Evolutionary conservation across 2,329 filamentous ascomycete species (phyloP).

Genomic region (Hymenoscyphus repandus): DNA sequence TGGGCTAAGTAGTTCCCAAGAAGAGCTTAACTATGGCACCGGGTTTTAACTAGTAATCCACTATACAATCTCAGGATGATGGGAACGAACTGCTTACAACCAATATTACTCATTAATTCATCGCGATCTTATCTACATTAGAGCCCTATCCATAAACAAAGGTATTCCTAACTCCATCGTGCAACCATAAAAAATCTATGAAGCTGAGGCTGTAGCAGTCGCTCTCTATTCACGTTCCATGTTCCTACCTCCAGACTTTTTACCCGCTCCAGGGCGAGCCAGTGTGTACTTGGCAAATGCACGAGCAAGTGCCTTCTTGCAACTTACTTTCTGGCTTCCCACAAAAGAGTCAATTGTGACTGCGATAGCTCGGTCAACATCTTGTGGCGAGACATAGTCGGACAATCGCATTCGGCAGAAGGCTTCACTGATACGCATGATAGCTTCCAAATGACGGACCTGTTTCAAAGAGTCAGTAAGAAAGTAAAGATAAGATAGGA

Average conservation of each 20-base stretch:
- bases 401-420: conserved; percentile 99
- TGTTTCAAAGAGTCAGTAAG: conserved; percentile 34
- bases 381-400: conserved; percentile 83
- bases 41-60: no score
- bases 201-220: conserved; percentile 25
- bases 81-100: no score
- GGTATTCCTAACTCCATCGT: conserved; percentile 20
- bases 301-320: conserved; percentile 89
- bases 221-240: conserved; percentile 19
- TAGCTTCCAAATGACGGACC: conserved; percentile 96
- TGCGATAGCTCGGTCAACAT: conserved; percentile 95
- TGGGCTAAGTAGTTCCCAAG: no score
- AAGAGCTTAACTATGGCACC: no score
- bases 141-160: conserved; percentile 14
- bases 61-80: no score
- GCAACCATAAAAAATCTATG: not conserved
- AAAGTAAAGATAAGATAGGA: not conserved
- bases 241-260: conserved; percentile 24
- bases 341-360: conserved; percentile 97
- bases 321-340: conserved; percentile 92
- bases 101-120: conserved; percentile 19
- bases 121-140: conserved; percentile 15
- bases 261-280: conserved; percentile 30
- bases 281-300: conserved; percentile 94
- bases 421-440: conserved; percentile 88